A percentile compares a stretch with the other conserved stretches of the same genome.
These are phyloP conservation scores for Ustilago bromivora DNA, from an alignment of 1,284 basidiomycete species.

Conservation along the genomic window DNA sequence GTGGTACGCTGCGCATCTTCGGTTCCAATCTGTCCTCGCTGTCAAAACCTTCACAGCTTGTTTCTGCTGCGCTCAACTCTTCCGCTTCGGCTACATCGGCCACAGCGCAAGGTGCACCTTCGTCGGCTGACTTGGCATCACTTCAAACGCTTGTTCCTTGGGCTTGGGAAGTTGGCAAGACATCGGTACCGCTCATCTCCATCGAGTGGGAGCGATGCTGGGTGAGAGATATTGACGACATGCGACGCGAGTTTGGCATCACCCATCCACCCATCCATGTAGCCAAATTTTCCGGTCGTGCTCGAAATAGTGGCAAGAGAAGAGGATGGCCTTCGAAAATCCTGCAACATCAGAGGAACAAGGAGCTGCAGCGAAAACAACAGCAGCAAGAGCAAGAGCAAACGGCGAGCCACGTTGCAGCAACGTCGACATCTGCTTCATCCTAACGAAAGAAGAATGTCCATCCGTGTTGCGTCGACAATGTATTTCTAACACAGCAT, in stretches of 20 bases:
- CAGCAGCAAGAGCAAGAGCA: conserved; percentile 14
- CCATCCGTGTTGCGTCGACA: not conserved
- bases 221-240: conserved; percentile 82
- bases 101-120: not conserved
- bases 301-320: conserved; percentile 33
- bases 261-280: conserved; percentile 54
- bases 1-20: conserved; percentile 73
- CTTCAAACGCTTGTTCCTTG: conserved; percentile 69
- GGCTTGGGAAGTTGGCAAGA: conserved; percentile 85
- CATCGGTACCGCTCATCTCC: conserved; percentile 80
- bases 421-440: not conserved
- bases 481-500: not conserved
- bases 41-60: conserved; percentile 37
- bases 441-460: not conserved
- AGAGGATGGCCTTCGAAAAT: conserved; percentile 65
- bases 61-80: conserved; percentile 24
- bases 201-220: conserved; percentile 97
- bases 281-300: conserved; percentile 54
- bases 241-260: conserved; percentile 85
- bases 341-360: conserved; percentile 43
- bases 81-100: not conserved
- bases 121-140: conserved; percentile 26
- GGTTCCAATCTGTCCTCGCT: conserved; percentile 35
- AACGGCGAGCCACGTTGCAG: not conserved
- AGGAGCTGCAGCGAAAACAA: conserved; percentile 19